phyloP scores from a whole-genome alignment of 257 asterid genomes.

The Ligustrum vulgare region DNA sequence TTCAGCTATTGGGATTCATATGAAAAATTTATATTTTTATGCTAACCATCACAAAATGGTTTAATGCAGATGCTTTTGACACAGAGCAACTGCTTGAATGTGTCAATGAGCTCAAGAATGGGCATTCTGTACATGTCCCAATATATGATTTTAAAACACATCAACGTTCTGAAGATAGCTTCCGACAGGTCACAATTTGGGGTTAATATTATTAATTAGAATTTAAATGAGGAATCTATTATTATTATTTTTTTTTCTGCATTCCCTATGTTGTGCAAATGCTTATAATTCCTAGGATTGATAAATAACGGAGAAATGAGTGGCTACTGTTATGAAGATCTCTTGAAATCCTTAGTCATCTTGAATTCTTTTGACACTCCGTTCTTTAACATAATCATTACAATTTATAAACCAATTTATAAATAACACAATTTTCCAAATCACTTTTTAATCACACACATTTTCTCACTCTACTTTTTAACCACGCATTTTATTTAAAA shows the following conservation, averaged over 20 bases:
- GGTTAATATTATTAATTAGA: not conserved
- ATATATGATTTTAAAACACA: constrained; percentile 93
- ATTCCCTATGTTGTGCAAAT: not conserved
- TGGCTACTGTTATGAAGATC: not conserved
- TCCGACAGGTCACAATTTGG: constrained; percentile 69
- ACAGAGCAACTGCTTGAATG: constrained; percentile 98
- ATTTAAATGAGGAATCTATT: constrained; percentile 3
- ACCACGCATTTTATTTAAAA: no score
- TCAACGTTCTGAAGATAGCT: constrained; percentile 80
- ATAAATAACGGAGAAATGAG: constrained; percentile 4
- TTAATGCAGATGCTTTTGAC: constrained; percentile 89
- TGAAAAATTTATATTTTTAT: not conserved
- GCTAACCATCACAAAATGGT: constrained; percentile 11
- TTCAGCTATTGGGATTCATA: constrained; percentile 10
- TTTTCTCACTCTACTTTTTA: no score
- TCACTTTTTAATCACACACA: no score
- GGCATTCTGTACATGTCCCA: constrained; percentile 86
- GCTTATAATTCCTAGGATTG: not conserved
- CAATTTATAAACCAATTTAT: no score
- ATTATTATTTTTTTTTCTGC: constrained; percentile 2
- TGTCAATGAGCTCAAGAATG: constrained; percentile 58
- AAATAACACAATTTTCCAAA: no score
- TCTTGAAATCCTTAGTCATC: not conserved
- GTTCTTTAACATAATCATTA: no score
- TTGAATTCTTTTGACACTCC: not conserved